Conservation (phyloP, 192 early-diverging fungal species). For the Mycoemilia scoparia region DNA sequence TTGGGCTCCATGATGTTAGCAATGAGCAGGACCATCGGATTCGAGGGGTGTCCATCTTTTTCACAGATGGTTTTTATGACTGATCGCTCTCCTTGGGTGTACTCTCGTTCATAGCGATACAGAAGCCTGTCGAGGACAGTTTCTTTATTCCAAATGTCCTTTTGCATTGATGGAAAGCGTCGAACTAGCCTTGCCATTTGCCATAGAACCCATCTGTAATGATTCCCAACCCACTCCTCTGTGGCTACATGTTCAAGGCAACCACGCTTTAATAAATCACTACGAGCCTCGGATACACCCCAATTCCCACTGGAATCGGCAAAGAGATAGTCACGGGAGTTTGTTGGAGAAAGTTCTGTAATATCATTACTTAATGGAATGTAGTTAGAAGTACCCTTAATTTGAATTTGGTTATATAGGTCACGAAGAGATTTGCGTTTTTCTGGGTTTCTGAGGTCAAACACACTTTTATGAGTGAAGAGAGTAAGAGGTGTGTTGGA, state of each 20-base stretch:
- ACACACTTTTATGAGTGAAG: too few species aligned
- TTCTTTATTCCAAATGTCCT: constrained; percentile 10
- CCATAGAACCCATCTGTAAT: constrained; percentile 24
- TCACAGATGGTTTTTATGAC: constrained; percentile 15
- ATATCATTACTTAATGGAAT: too few species aligned
- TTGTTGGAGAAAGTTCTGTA: too few species aligned
- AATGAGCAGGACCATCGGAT: constrained; percentile 17
- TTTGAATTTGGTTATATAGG: too few species aligned
- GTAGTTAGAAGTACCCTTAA: too few species aligned
- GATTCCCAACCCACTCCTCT: constrained; percentile 15
- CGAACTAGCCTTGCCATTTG: constrained; percentile 12
- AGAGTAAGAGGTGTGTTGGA: too few species aligned
- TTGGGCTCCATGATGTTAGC: constrained; percentile 5
- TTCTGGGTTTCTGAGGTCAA: too few species aligned
- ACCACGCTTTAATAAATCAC: constrained; percentile 7
- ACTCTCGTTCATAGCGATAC: constrained; percentile 15
- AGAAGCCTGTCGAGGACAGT: constrained; percentile 5
- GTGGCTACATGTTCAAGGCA: constrained; percentile 4
- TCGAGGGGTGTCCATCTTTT: constrained; percentile 12
- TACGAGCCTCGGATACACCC: constrained; percentile 14
- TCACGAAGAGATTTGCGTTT: too few species aligned
- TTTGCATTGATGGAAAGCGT: constrained; percentile 10
- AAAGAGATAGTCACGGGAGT: too few species aligned
- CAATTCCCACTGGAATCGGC: constrained; percentile 4
- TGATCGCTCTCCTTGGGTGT: constrained; percentile 10